phyloP scores from a whole-genome alignment of 164 flowering plant genomes.

The Nymphaea colorata region DNA sequence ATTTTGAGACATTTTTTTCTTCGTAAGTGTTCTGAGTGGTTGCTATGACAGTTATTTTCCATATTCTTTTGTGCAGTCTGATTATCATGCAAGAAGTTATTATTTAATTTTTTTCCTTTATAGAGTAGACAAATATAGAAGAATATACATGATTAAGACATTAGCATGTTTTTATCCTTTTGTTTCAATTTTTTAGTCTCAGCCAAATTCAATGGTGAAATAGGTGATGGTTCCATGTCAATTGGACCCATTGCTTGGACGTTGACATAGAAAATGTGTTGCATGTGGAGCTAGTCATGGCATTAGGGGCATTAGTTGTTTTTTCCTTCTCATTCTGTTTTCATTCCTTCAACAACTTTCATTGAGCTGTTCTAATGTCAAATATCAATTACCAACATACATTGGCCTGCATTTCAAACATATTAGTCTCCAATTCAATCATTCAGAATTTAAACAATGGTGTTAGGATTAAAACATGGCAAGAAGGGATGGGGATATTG shows the following conservation, averaged over 20 bases:
- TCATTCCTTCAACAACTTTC: background rate
- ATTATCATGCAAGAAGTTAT: no score
- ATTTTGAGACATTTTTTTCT: no score
- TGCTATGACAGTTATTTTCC: no score
- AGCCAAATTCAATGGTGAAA: background rate
- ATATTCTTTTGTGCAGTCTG: no score
- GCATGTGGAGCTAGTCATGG: slow-evolving; percentile 72
- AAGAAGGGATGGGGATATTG: slow-evolving; percentile 60
- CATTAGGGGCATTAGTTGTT: slow-evolving; percentile 34
- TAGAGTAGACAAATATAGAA: no score
- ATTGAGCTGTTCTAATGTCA: background rate
- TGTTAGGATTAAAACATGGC: slow-evolving; percentile 73
- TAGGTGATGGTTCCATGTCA: slow-evolving; percentile 68
- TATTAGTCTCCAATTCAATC: slow-evolving; percentile 30
- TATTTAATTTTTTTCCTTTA: no score
- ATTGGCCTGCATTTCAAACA: slow-evolving; percentile 51
- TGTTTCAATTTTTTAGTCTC: background rate
- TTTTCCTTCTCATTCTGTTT: background rate
- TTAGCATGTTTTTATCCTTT: slow-evolving; percentile 33
- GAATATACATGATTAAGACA: no score
- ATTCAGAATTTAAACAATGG: slow-evolving; percentile 55
- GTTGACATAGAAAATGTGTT: slow-evolving; percentile 44
- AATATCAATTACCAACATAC: slow-evolving; percentile 38
- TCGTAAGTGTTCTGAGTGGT: no score
- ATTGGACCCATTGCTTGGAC: slow-evolving; percentile 48